A percentile compares a stretch with the other conserved stretches of the same genome.
Conservation (phyloP, 192 early-diverging fungal species). For the Pecoramyces ruminantium region DNA sequence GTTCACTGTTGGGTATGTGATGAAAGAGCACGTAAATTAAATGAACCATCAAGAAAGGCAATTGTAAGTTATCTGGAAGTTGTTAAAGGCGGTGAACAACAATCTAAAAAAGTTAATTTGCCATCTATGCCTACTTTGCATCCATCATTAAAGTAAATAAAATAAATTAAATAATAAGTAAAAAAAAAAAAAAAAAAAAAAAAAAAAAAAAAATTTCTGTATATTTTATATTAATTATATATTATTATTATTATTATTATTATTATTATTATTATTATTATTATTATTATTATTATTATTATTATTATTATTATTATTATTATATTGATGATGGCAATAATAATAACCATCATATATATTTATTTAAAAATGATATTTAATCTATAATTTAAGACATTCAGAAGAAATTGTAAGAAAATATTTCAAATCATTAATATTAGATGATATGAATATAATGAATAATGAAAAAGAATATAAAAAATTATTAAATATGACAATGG, state of each 20-base stretch:
- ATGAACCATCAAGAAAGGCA: constrained; percentile 56
- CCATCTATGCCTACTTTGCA: constrained; percentile 43
- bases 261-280: no score
- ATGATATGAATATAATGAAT: constrained; percentile 53
- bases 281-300: no score
- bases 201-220: no score
- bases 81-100: constrained; percentile 52
- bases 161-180: constrained; percentile 3
- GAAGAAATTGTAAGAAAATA: constrained; percentile 44
- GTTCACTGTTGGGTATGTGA: constrained; percentile 98
- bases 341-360: no score
- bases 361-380: no score
- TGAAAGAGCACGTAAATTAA: constrained; percentile 61
- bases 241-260: background rate
- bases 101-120: constrained; percentile 55
- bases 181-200: no score
- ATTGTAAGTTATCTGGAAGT: constrained; percentile 74
- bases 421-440: constrained; percentile 54
- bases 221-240: background rate
- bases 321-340: no score
- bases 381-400: constrained; percentile 26
- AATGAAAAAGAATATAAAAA: constrained; percentile 50
- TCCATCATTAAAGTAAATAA: constrained; percentile 40
- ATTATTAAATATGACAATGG: constrained; percentile 56
- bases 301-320: no score